Percentiles rank a stretch among this genome's conserved stretches.
These are phyloP conservation scores for Stagonosporopsis tanaceti DNA, from an alignment of 2,329 filamentous ascomycete genomes.

Conservation along the genomic window DNA sequence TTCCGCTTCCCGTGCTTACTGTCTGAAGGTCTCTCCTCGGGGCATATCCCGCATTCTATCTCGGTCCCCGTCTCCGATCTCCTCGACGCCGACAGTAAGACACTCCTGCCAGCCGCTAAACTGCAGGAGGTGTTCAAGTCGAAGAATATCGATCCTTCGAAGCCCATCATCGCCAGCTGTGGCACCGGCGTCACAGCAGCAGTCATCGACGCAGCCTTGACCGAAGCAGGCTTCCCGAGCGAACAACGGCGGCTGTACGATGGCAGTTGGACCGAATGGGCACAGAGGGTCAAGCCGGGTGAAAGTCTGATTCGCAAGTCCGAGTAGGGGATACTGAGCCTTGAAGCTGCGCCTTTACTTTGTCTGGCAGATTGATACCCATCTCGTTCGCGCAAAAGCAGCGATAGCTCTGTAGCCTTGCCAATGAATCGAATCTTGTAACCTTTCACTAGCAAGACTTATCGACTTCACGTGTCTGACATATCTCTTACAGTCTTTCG, in stretches of 20 bases:
- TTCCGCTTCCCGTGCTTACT: conserved; percentile 2
- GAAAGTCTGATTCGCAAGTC: conserved; percentile 70
- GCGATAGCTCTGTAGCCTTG: background rate
- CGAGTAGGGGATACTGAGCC: conserved; percentile 9
- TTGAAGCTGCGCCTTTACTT: background rate
- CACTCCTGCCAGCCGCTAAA: conserved; percentile 75
- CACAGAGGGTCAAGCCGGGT: conserved; percentile 67
- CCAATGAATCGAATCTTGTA: background rate
- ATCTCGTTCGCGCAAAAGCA: conserved; percentile 3
- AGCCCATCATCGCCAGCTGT: conserved; percentile 86
- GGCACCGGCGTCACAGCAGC: conserved; percentile 95
- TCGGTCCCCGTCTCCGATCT: conserved; percentile 82
- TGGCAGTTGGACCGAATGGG: conserved; percentile 96
- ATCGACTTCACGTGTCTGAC: background rate
- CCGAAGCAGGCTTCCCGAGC: conserved; percentile 76
- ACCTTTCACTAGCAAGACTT: background rate
- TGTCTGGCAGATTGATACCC: conserved; percentile 20
- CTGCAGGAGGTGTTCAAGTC: conserved; percentile 77
- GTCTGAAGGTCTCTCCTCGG: conserved; percentile 70
- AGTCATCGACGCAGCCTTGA: conserved; percentile 85
- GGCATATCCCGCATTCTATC: conserved; percentile 89
- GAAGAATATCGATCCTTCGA: conserved; percentile 80
- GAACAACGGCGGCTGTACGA: conserved; percentile 83
- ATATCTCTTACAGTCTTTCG: background rate
- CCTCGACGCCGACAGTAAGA: conserved; percentile 83